These are phyloP conservation scores for Leccinellum albellum DNA, from an alignment of 768 basidiomycete species.

Conservation along the genomic window DNA sequence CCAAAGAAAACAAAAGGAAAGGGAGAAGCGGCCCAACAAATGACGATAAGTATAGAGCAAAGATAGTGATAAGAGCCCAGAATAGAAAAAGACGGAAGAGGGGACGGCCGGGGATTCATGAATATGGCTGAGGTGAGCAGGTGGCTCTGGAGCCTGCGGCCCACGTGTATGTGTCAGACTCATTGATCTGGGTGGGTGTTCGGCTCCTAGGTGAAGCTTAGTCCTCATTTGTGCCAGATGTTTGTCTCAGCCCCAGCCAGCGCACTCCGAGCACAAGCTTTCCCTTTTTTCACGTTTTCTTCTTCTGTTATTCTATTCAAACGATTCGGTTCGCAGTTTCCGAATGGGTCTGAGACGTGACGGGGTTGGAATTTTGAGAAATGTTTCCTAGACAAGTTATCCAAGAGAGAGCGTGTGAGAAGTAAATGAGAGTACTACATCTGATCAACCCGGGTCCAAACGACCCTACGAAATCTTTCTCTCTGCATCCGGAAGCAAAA, in stretches of 20 bases:
- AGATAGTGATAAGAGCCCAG: background rate
- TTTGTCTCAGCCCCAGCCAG: background rate
- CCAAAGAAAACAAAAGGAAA: background rate
- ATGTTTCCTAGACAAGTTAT: constrained; percentile 5
- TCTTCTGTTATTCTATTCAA: background rate
- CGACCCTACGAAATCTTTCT: background rate
- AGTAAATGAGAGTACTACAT: background rate
- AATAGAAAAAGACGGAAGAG: background rate
- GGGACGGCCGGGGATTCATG: background rate
- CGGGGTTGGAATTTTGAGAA: background rate
- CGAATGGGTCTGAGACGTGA: constrained; percentile 18
- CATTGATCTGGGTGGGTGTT: background rate
- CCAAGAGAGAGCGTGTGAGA: background rate
- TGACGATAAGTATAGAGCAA: background rate
- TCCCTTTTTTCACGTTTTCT: background rate
- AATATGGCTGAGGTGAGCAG: background rate
- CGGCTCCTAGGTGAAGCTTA: background rate
- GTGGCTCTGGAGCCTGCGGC: background rate
- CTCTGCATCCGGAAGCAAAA: background rate
- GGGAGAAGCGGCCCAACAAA: background rate
- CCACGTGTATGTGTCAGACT: background rate
- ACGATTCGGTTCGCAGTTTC: constrained; percentile 12
- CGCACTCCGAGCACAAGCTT: constrained; percentile 14
- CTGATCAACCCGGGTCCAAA: constrained; percentile 14
- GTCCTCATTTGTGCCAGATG: background rate